phyloP scores from a whole-genome alignment of 257 asterid genomes.

The Gentiana dahurica region DNA sequence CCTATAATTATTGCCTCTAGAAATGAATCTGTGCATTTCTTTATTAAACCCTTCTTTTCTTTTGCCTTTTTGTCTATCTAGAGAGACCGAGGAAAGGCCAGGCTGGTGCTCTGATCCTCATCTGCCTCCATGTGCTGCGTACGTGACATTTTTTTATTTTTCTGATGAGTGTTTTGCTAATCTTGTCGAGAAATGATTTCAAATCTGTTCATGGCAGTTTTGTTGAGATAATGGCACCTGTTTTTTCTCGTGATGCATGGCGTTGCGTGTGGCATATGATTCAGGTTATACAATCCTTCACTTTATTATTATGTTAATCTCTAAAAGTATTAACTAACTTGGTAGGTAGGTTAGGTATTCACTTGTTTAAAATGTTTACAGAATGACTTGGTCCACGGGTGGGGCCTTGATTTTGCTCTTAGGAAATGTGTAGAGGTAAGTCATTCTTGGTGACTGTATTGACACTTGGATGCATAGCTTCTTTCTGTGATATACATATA shows the following conservation, averaged over 20 bases:
- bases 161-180: neutral
- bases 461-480: neutral
- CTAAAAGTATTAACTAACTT: neutral
- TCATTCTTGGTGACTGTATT: neutral
- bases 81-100: slow-evolving; percentile 77
- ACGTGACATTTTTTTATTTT: slow-evolving; percentile 15
- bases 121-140: slow-evolving; percentile 98
- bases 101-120: slow-evolving; percentile 89
- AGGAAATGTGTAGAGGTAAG: slow-evolving; percentile 87
- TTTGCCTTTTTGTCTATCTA: slow-evolving; percentile 13
- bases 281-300: slow-evolving; percentile 38
- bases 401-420: slow-evolving; percentile 98
- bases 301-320: slow-evolving; percentile 5
- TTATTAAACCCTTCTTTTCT: neutral
- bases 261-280: slow-evolving; percentile 97
- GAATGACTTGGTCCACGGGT: slow-evolving; percentile 97
- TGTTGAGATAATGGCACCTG: slow-evolving; percentile 98
- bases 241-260: slow-evolving; percentile 92
- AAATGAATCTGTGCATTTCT: neutral
- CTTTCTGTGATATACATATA: neutral
- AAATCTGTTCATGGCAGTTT: slow-evolving; percentile 34
- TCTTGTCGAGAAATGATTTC: neutral
- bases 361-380: slow-evolving; percentile 37
- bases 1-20: neutral
- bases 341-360: slow-evolving; percentile 3